phyloP scores from a whole-genome alignment of 2,329 filamentous ascomycete genomes.

The Hypoxylon sp. region DNA sequence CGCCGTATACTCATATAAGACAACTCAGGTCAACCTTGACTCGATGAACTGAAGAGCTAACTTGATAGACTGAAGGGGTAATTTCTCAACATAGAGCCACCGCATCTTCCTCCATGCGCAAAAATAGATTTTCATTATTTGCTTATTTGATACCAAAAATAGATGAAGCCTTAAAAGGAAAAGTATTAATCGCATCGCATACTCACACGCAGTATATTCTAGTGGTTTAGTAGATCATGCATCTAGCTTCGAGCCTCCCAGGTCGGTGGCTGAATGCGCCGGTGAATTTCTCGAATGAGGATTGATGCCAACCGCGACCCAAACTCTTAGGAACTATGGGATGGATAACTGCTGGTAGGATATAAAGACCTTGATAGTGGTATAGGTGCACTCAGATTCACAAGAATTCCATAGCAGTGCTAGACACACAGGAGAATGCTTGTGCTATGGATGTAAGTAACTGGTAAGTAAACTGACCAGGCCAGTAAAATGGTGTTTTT shows the following conservation, averaged over 20 bases:
- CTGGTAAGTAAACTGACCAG: constrained; percentile 25
- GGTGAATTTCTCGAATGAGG: constrained; percentile 1
- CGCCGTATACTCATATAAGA: neutral
- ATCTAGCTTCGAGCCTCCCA: constrained; percentile 29
- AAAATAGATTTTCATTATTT: neutral
- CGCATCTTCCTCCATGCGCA: neutral
- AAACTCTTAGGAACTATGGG: neutral
- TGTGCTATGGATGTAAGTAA: constrained; percentile 19
- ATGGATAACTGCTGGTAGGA: constrained; percentile 1
- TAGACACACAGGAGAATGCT: constrained; percentile 27
- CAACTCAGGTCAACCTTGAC: neutral
- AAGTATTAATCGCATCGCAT: neutral
- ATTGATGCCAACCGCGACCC: neutral
- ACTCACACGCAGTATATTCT: constrained; percentile 27
- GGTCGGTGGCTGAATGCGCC: neutral
- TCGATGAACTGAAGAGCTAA: neutral
- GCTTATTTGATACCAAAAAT: neutral
- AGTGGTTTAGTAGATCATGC: constrained; percentile 22
- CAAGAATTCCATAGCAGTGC: constrained; percentile 9
- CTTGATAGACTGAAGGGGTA: neutral
- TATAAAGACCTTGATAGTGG: constrained; percentile 5
- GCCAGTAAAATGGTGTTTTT: constrained; percentile 35
- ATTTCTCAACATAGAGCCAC: neutral
- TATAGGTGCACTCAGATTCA: neutral
- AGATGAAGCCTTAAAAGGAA: neutral